Evolutionary conservation across 2,329 filamentous ascomycete genomes (phyloP), one percentile per base, ranked within the genome.

Genomic region (Tolypocladium nubicola): DNA sequence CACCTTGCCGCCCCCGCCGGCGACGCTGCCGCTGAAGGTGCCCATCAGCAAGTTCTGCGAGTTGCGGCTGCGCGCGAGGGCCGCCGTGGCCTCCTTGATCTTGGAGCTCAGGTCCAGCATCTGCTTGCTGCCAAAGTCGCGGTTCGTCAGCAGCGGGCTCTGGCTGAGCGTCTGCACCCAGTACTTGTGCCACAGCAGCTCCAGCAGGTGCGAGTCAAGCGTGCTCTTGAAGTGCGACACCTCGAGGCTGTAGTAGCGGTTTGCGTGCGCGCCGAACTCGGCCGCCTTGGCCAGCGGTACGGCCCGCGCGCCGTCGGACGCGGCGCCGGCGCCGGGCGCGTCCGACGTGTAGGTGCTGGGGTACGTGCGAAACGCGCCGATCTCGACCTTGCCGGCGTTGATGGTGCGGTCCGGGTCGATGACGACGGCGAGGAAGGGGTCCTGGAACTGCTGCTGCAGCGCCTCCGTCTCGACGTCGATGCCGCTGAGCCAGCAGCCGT

Each of bases 101-200:
- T 96, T 97, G 62, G 85, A 83, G 45, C 88, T 88, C 49, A 97
- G 78, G 71, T 99, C 94, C 53, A 86, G 78, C 74, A 99, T 94
- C 73, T 97, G 92, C 72, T 92, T 94, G 66, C 88, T 96, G 55
- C 87, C 88, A 69, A 92, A 99, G 65, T 97, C 93, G 61, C 92
- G 88, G 68, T 96, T 97, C 57, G 90, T 91, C 65, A 96, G 86
- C 5, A 97, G 81, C 26, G 93, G 92, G 64, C 86, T 94, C 65
- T 96, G 90, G 38, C 90, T 95, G 23, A 99, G 82, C 7, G 94
- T 99, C 68, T 95, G 89, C 39, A 97, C 92, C 94, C 91, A 96
- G 78, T 99, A 99, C 73, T 97, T 97, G 77, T 97, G 96, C 94
- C 94, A 97, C 37, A 99, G 79, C 55, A 90, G 81, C 67, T 95